phyloP scores from a whole-genome alignment of 176 grass and related monocot species.

The Luzula sylvatica region DNA sequence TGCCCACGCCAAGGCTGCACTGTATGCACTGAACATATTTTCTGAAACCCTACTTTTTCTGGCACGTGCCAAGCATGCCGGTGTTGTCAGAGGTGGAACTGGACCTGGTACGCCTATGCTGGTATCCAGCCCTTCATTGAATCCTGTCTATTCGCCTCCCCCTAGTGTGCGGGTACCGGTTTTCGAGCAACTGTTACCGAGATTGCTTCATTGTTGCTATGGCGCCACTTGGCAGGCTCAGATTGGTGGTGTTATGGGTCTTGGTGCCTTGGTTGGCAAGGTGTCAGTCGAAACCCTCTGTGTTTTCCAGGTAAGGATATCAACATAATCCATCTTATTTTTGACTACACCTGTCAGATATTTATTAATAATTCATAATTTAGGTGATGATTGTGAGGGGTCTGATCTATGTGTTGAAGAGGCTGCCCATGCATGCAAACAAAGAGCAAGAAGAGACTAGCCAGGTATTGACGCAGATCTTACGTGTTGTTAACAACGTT shows the following conservation, averaged over 20 bases:
- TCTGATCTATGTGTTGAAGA: slow-evolving; percentile 90
- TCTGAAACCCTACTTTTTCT: slow-evolving; percentile 87
- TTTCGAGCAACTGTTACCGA: slow-evolving; percentile 86
- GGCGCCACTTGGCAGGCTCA: slow-evolving; percentile 95
- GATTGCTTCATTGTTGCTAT: slow-evolving; percentile 94
- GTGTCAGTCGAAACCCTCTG: slow-evolving; percentile 90
- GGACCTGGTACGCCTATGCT: slow-evolving; percentile 89
- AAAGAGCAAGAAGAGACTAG: slow-evolving; percentile 99
- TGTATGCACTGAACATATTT: slow-evolving; percentile 76
- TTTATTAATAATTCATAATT: slow-evolving; percentile 26
- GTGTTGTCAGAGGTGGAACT: slow-evolving; percentile 55
- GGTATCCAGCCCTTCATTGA: slow-evolving; percentile 92
- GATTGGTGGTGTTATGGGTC: slow-evolving; percentile 94
- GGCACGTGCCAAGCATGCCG: slow-evolving; percentile 73
- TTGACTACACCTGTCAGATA: too few relatives aligned
- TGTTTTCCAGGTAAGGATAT: slow-evolving; percentile 91
- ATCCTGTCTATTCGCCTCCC: slow-evolving; percentile 98
- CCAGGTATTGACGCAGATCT: slow-evolving; percentile 85
- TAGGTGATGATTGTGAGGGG: slow-evolving; percentile 88
- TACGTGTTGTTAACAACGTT: slow-evolving; percentile 93
- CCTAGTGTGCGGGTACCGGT: slow-evolving; percentile 90
- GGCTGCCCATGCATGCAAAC: slow-evolving; percentile 84
- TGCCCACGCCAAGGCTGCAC: slow-evolving; percentile 81
- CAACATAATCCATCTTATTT: too few relatives aligned
- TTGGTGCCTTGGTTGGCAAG: slow-evolving; percentile 91